phyloP scores from a whole-genome alignment of 1,139 yeast genomes.

The Eremothecium cymbalariae region DNA sequence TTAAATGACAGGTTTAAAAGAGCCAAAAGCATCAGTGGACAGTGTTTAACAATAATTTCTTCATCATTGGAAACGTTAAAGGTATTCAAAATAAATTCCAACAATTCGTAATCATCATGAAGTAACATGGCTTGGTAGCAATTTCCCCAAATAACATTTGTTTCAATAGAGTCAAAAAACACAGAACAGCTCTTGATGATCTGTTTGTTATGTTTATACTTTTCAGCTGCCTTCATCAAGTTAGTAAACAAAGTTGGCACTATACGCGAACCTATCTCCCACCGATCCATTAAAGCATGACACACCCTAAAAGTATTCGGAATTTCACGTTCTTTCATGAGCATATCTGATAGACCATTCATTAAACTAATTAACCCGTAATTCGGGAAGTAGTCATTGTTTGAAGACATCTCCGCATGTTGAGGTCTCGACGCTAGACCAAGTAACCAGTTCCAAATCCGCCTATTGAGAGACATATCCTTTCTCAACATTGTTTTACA shows the following conservation, averaged over 20 bases:
- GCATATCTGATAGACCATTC: slow-evolving; percentile 44
- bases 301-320: slow-evolving; percentile 50
- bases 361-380: slow-evolving; percentile 47
- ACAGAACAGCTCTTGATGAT: slow-evolving; percentile 51
- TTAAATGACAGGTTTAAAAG: slow-evolving; percentile 29
- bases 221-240: slow-evolving; percentile 39
- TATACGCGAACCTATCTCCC: slow-evolving; percentile 80
- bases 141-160: slow-evolving; percentile 67
- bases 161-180: slow-evolving; percentile 81
- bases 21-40: slow-evolving; percentile 59
- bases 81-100: slow-evolving; percentile 50
- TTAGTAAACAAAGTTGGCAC: slow-evolving; percentile 67
- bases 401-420: slow-evolving; percentile 9
- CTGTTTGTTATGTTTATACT: slow-evolving; percentile 32
- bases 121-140: slow-evolving; percentile 37
- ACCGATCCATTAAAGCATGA: slow-evolving; percentile 72
- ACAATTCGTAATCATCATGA: slow-evolving; percentile 35
- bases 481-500: slow-evolving; percentile 61
- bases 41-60: slow-evolving; percentile 69
- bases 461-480: slow-evolving; percentile 88
- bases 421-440: slow-evolving; percentile 46
- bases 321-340: slow-evolving; percentile 33
- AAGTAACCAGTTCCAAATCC: slow-evolving; percentile 86
- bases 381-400: slow-evolving; percentile 46
- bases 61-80: slow-evolving; percentile 71